Percentiles rank a stretch among this genome's conserved stretches.
phyloP scores from a whole-genome alignment of 495 filamentous ascomycete genomes.

The Penicillium waksmanii region DNA sequence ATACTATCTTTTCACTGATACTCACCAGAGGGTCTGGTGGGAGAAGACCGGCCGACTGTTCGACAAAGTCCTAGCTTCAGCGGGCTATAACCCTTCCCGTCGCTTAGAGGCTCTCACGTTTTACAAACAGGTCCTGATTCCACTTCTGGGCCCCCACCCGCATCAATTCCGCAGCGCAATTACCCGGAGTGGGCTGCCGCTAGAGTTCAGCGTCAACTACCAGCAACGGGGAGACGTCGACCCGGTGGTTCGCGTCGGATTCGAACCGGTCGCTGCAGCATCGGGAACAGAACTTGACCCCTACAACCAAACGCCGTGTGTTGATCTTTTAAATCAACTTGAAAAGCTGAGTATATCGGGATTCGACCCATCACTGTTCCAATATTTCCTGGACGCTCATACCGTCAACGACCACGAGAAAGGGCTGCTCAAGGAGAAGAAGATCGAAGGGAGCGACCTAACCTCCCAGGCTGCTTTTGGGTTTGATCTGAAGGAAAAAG shows the following conservation, averaged over 20 bases:
- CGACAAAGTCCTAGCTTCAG: constrained; percentile 2
- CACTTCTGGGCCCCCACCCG: constrained; percentile 20
- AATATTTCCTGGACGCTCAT: not conserved
- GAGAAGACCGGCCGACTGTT: constrained; percentile 9
- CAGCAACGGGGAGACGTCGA: constrained; percentile 1
- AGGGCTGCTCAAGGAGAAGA: not conserved
- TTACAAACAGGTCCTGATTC: constrained; percentile 6
- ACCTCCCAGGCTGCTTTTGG: constrained; percentile 19
- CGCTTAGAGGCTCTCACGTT: not conserved
- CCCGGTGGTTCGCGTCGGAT: constrained; percentile 17
- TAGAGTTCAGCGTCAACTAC: constrained; percentile 28
- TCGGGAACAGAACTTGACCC: constrained; percentile 14
- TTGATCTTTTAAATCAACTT: constrained; percentile 7
- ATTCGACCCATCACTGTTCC: constrained; percentile 4
- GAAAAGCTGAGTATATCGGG: not conserved
- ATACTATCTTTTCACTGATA: constrained; percentile 4
- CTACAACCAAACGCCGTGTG: constrained; percentile 10
- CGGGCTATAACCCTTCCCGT: not conserved
- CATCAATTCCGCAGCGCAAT: constrained; percentile 11
- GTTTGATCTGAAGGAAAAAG: constrained; percentile 17
- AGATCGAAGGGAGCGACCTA: constrained; percentile 3
- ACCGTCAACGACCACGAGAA: constrained; percentile 3
- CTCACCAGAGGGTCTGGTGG: constrained; percentile 7
- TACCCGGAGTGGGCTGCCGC: constrained; percentile 14
- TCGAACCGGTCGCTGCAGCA: constrained; percentile 17